Percentiles rank a stretch among this genome's conserved stretches.
phyloP scores from a whole-genome alignment of 768 basidiomycete genomes.

The Nidularia sp. region DNA sequence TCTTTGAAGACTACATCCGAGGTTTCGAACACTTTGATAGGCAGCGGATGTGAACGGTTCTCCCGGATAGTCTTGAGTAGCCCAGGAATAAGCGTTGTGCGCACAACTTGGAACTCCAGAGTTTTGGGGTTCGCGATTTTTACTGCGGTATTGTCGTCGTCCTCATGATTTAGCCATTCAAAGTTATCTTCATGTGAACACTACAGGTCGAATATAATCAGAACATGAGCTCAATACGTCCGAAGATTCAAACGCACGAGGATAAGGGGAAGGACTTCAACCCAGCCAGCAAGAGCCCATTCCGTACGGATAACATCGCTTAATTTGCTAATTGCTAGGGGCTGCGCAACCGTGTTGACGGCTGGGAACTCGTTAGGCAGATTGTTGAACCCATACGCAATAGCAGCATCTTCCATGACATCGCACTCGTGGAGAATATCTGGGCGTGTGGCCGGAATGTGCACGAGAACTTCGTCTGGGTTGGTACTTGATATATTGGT shows the following conservation, averaged over 20 bases:
- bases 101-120: constrained; percentile 95
- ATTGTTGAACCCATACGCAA: constrained; percentile 98
- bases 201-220: constrained; percentile 30
- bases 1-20: constrained; percentile 95
- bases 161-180: constrained; percentile 81
- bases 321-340: constrained; percentile 83
- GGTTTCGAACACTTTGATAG: constrained; percentile 90
- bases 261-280: constrained; percentile 91
- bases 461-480: constrained; percentile 67
- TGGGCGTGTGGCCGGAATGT: constrained; percentile 91
- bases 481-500: constrained; percentile 49
- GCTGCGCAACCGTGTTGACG: constrained; percentile 93
- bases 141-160: constrained; percentile 78
- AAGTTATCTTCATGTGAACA: constrained; percentile 99
- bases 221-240: neutral
- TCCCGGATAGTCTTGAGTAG: constrained; percentile 96
- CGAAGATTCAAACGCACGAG: constrained; percentile 50
- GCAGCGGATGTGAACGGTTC: constrained; percentile 90
- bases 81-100: constrained; percentile 93
- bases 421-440: constrained; percentile 99
- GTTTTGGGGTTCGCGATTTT: constrained; percentile 97
- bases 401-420: constrained; percentile 96
- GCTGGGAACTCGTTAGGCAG: constrained; percentile 87
- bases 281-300: constrained; percentile 95
- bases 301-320: constrained; percentile 85